Base-by-base conservation (phyloP, 495 filamentous ascomycete species). In the Acidiella bohemica region DNA sequence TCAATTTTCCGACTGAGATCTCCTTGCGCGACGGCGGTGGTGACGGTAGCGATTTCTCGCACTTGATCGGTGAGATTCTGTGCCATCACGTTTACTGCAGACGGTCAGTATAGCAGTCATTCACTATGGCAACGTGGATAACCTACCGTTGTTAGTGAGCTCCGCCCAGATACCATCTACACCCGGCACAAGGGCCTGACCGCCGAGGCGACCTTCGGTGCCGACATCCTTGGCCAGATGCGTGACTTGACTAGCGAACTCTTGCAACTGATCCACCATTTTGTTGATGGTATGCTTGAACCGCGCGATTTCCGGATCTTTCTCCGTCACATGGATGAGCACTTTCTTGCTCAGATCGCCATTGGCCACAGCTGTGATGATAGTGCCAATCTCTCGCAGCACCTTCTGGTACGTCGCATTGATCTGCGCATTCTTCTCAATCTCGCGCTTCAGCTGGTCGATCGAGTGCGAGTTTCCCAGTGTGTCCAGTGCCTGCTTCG, bases 401-500 rank as follows among this genome's bases (percentile, higher is more conserved):
- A 88, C 87, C 62, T 96, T 99, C 53, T 93, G 85, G 70, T 96
- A 99, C 51, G 90, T 92, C 54, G 93, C 82, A 61, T 99, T 99
- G 48, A 92, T 90, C 64, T 95, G 87, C 49, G 94, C 85, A 53
- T 93, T 84, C 59, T 96, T 99, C 64, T 76, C 80, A 33, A 99
- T 67, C 61, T 99, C 92, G 12, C 90, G 73, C 60, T 95, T 86
- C 22, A 97, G 64, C 7, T 71, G 63, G 29, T 68, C 68, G 39
- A 81, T 75, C 51, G 80, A 74, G 47, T 80, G 68, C 27, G 56
- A 59, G 32, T 61, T 54, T 21, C 45, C 52, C 23, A 62, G 53
- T 5, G 36, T 45, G 28, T 42, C 39, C 16, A 53, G 21, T 16
- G 51, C 51, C 10, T 27, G 26, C 11, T 34, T 35, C 9, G 50